Conservation (phyloP, 1,284 basidiomycete species). For the Butyriboletus regius region DNA sequence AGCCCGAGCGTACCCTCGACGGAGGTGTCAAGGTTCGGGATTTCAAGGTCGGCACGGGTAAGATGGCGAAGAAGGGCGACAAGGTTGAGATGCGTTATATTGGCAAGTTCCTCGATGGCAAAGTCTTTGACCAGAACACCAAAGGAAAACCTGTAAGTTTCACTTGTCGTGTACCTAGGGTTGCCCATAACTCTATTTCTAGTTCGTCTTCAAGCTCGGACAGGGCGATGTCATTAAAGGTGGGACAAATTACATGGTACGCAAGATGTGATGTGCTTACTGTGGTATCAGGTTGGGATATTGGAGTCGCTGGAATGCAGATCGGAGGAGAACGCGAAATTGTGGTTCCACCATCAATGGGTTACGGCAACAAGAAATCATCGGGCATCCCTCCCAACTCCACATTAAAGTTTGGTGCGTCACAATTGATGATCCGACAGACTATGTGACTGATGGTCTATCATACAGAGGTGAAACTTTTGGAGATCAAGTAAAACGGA, state of each 20-base stretch:
- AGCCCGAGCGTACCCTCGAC: conserved; percentile 44
- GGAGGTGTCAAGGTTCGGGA: conserved; percentile 78
- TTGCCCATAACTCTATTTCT: conserved; percentile 7
- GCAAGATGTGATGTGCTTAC: conserved; percentile 5
- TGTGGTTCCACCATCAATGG: conserved; percentile 66
- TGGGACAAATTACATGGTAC: conserved; percentile 20
- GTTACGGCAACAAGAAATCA: conserved; percentile 56
- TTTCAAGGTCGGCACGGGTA: conserved; percentile 71
- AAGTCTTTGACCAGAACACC: conserved; percentile 83
- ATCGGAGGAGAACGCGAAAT: conserved; percentile 84
- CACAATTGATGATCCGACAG: conserved; percentile 1
- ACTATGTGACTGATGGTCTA: conserved; percentile 12
- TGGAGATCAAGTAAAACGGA: conserved; percentile 53
- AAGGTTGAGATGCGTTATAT: conserved; percentile 82
- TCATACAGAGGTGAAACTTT: conserved; percentile 61
- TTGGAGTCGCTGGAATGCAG: conserved; percentile 87
- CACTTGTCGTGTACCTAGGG: not conserved
- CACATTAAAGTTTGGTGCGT: conserved; percentile 66
- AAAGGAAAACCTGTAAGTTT: conserved; percentile 73
- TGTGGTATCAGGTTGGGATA: conserved; percentile 69
- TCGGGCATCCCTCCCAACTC: conserved; percentile 59
- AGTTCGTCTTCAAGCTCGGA: conserved; percentile 84
- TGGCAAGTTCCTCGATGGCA: conserved; percentile 80
- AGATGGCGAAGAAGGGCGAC: conserved; percentile 79
- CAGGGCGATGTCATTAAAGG: conserved; percentile 89